phyloP scores from a whole-genome alignment of 306 rosid species.

The Fragaria nilgerrensis region DNA sequence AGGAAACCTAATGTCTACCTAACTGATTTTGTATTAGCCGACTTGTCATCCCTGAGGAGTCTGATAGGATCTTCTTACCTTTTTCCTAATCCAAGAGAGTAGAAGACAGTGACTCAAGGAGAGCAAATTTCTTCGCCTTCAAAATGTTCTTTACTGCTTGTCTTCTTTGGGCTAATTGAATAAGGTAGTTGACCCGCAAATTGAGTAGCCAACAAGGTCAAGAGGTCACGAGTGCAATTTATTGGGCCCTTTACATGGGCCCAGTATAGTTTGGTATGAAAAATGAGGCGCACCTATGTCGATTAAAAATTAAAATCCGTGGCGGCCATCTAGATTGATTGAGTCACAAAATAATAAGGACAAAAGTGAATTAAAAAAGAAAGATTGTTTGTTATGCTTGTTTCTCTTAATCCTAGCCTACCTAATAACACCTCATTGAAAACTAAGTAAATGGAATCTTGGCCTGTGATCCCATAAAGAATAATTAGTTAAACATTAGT shows the following conservation, averaged over 20 bases:
- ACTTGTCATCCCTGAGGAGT: background rate
- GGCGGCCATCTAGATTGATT: background rate
- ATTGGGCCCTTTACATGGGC: constrained; percentile 1
- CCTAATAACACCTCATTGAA: background rate
- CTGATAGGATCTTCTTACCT: background rate
- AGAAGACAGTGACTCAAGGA: background rate
- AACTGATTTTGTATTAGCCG: background rate
- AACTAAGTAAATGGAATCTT: background rate
- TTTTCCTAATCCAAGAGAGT: background rate
- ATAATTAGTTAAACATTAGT: background rate
- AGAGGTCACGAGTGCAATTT: background rate
- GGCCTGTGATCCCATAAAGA: constrained; percentile 3
- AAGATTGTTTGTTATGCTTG: too few relatives aligned
- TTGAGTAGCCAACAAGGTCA: background rate
- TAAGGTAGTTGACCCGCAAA: constrained; percentile 32
- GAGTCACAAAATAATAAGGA: background rate
- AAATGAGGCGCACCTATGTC: background rate
- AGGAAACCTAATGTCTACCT: background rate
- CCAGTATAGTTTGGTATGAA: background rate
- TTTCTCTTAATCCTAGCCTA: background rate
- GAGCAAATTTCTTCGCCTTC: constrained; percentile 4
- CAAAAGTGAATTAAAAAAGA: background rate
- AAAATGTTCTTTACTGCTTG: background rate
- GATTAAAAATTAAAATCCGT: background rate
- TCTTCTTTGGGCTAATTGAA: constrained; percentile 20